Conservation (phyloP, 768 basidiomycete genomes). For the Kwoniella sp. region DNA sequence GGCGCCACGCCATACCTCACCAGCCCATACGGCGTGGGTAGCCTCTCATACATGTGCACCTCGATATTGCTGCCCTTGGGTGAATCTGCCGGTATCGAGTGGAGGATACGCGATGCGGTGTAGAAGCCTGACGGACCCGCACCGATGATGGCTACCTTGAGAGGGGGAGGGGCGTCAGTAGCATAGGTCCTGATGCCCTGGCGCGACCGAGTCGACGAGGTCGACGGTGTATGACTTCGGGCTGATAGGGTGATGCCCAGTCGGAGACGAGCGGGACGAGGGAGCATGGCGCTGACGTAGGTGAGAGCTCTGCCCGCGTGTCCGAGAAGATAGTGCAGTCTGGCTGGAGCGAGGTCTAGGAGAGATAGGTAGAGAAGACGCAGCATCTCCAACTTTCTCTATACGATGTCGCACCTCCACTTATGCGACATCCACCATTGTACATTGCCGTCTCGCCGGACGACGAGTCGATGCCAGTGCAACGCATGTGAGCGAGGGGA, state of each 20-base stretch:
- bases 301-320: too few species aligned
- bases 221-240: neutral
- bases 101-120: conserved; percentile 78
- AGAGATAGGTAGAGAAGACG: too few species aligned
- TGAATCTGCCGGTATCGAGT: conserved; percentile 55
- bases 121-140: conserved; percentile 96
- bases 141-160: conserved; percentile 87
- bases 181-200: neutral
- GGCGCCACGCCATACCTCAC: conserved; percentile 96
- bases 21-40: conserved; percentile 91
- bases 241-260: neutral
- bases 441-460: too few species aligned
- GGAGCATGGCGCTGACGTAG: conserved; percentile 7
- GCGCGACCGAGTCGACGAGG: neutral
- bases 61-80: conserved; percentile 52
- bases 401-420: too few species aligned
- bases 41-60: conserved; percentile 83
- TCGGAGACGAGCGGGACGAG: conserved; percentile 16
- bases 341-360: too few species aligned
- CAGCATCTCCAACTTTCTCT: too few species aligned
- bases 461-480: too few species aligned
- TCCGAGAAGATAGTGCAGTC: too few species aligned
- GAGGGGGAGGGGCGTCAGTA: conserved; percentile 20
- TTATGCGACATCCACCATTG: too few species aligned
- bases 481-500: too few species aligned